Evolutionary conservation across 1,284 basidiomycete species (phyloP).

Genomic region (Marasmius sp.): DNA sequence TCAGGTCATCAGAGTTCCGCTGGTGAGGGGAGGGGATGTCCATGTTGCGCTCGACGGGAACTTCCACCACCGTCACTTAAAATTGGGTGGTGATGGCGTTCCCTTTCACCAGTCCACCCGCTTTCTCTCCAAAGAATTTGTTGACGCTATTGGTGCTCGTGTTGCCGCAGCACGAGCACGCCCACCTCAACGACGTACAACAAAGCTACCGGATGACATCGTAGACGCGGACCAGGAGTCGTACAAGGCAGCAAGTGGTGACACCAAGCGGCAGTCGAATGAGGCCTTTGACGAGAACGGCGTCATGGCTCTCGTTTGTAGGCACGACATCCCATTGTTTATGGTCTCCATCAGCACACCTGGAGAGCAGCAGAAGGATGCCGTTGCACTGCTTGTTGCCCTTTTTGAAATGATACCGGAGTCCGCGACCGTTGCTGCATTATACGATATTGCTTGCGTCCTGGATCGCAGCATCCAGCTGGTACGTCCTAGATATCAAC

Average conservation of each 20-base stretch:
- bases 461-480: conserved; percentile 12
- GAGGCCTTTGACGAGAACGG: too few species aligned
- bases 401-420: neutral
- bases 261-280: too few species aligned
- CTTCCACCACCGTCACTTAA: neutral
- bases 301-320: too few species aligned
- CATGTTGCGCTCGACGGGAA: neutral
- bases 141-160: neutral
- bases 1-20: too few species aligned
- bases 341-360: neutral
- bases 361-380: neutral
- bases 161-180: neutral
- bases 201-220: neutral
- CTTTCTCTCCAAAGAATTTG: neutral
- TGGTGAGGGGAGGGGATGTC: neutral
- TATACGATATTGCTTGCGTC: conserved; percentile 26
- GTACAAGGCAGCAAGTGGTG: too few species aligned
- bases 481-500: conserved; percentile 13
- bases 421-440: neutral
- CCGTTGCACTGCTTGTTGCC: neutral
- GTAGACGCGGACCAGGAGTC: neutral
- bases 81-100: neutral
- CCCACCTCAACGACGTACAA: neutral
- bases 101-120: neutral
- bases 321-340: neutral